Base-by-base conservation (phyloP, 306 rosid genomes). In the Citrullus mucosospermus region DNA sequence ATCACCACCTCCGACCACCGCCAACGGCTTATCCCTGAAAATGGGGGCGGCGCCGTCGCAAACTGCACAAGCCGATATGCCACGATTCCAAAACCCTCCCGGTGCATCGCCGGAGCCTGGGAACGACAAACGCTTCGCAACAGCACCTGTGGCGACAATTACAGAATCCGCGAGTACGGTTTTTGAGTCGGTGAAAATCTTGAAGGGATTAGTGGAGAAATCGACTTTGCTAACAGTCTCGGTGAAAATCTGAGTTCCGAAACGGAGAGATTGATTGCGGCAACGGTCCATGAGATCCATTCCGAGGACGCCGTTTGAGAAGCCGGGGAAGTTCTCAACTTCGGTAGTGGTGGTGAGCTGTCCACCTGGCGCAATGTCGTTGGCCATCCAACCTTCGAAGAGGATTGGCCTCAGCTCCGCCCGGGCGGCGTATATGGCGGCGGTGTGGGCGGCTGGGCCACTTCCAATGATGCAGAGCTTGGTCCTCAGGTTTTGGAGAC, bases 301-400 rank as follows among this genome's bases (percentile, higher is more conserved):
- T n/a, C 96, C 97, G 4, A 81, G 76, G 74, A 93, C 85, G 1
- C 96, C 97, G 0, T 83, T 89, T 12, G 97, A 91, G 58, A 93
- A 93, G 0, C 97, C 96, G 1, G 97, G 97, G 79, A 91, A 93
- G 69, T 93, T 93, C 85, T 93, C 96, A 30, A 93, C 98, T 17
- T 91, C 97, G 61, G 98, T 75, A 36, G 97, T 91, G 34, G 93
- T 93, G 36, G 97, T 91, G 85, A 90, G 96, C 86, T 93, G 98
- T 11, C 97, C 93, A 2, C 96, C 98, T 20, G 96, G 91, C 69
- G 92, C 96, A 76, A 93, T 88, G 78, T 82, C 92, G 84, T 91
- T 91, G 56, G 95, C 98, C 97, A 91, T 93, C 92, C 95, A 91
- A 3, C 97, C 97, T 54, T 93, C 97, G 66, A 93, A 93, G 66